Evolutionary conservation across 306 rosid species (phyloP).

Genomic region (Vigna radiata): DNA sequence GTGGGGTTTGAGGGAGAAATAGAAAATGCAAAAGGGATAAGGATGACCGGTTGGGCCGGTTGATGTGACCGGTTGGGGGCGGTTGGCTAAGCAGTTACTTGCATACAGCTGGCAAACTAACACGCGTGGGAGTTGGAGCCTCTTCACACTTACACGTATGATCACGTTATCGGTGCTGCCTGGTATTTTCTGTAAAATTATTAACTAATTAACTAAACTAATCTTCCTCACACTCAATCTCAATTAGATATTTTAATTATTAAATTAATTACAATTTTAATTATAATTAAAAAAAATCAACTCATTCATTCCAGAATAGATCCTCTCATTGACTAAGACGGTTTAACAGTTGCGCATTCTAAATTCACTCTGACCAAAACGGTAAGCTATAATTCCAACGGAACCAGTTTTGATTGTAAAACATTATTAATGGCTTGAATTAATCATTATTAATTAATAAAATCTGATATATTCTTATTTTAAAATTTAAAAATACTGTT

Average conservation of each 20-base stretch:
- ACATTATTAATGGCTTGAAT: not conserved
- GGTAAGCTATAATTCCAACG: not conserved
- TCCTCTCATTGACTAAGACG: slow-evolving; percentile 1
- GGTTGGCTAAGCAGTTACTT: slow-evolving; percentile 63
- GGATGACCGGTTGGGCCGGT: slow-evolving; percentile 61
- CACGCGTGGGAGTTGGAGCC: slow-evolving; percentile 61
- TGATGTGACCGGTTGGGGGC: slow-evolving; percentile 51
- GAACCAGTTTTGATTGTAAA: not conserved
- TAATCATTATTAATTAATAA: not conserved
- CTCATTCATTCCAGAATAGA: not conserved
- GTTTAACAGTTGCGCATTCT: slow-evolving; percentile 12
- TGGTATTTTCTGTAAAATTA: not conserved
- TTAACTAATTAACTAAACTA: slow-evolving; percentile 21
- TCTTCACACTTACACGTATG: slow-evolving; percentile 56
- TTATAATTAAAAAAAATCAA: not conserved
- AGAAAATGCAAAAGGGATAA: slow-evolving; percentile 45
- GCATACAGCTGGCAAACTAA: slow-evolving; percentile 67
- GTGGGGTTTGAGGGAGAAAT: slow-evolving; percentile 34
- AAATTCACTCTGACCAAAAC: not conserved
- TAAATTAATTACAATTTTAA: too few relatives aligned
- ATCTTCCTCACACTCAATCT: not conserved
- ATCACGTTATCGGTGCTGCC: slow-evolving; percentile 35
- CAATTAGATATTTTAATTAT: not conserved
- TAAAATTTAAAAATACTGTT: too few relatives aligned
- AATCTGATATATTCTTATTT: not conserved